A percentile compares a stretch with the other conserved stretches of the same genome.
Evolutionary conservation across 2,329 filamentous ascomycete species (phyloP).

Genomic region (Paraphaeosphaeria minitans): DNA sequence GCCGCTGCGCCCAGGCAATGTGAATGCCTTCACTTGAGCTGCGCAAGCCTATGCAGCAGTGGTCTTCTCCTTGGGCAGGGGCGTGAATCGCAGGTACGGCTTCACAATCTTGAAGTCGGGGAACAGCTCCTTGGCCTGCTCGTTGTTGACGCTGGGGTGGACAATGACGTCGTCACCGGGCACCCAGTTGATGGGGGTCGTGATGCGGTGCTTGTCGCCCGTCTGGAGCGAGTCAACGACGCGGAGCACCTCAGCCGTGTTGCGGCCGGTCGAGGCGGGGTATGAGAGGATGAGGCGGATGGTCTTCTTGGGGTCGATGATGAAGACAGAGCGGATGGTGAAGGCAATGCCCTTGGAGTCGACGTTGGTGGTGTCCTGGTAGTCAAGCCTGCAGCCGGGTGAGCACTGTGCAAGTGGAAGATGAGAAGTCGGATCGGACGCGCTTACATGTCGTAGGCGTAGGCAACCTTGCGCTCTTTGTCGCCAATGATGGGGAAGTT

Average conservation of each 20-base stretch:
- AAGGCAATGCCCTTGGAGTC: conserved; percentile 63
- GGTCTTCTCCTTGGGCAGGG: conserved; percentile 63
- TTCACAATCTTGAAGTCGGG: conserved; percentile 66
- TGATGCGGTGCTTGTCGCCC: conserved; percentile 64
- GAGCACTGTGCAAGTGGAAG: conserved; percentile 17
- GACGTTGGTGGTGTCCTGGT: conserved; percentile 64
- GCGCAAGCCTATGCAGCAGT: conserved; percentile 47
- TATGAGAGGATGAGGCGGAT: conserved; percentile 67
- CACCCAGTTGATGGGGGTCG: conserved; percentile 67
- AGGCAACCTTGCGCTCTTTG: conserved; percentile 58
- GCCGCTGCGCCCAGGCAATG: conserved; percentile 8
- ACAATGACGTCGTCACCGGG: conserved; percentile 66
- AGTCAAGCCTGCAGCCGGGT: conserved; percentile 50
- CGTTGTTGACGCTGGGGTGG: conserved; percentile 62
- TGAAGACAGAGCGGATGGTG: conserved; percentile 68
- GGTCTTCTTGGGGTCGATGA: conserved; percentile 69
- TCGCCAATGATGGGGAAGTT: conserved; percentile 60
- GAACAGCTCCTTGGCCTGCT: conserved; percentile 64
- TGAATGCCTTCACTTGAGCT: conserved; percentile 9
- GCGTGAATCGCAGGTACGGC: conserved; percentile 66
- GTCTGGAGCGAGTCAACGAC: conserved; percentile 60
- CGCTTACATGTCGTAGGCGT: conserved; percentile 58
- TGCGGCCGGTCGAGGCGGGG: conserved; percentile 65
- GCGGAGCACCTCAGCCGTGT: conserved; percentile 59
- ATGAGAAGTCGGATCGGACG: conserved; percentile 4